Evolutionary conservation across 2,329 filamentous ascomycete genomes (phyloP).

Genomic region (Coniochaeta ligniaria): DNA sequence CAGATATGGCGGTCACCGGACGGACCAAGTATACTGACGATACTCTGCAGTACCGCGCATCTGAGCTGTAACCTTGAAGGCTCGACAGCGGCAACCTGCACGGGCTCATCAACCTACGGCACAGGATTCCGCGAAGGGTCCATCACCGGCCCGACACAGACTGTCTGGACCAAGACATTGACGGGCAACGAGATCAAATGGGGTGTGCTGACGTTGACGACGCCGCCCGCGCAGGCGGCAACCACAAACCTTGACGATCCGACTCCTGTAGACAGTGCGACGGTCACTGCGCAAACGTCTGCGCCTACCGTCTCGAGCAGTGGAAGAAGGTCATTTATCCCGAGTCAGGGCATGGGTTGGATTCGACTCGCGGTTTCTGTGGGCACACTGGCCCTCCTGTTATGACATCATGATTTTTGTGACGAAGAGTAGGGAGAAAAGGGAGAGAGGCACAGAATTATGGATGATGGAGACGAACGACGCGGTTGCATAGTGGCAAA

Average conservation of each 20-base stretch:
- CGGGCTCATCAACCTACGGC: conserved; percentile 38
- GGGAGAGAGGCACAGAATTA: not conserved
- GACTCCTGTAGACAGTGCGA: not conserved
- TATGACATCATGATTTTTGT: not conserved
- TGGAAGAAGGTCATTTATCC: not conserved
- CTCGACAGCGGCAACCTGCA: conserved; percentile 37
- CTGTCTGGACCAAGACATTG: conserved; percentile 37
- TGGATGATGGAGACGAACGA: no score
- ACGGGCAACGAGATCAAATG: conserved; percentile 32
- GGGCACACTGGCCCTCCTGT: not conserved
- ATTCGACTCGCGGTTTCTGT: not conserved
- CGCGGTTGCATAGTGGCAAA: no score
- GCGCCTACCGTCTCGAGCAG: not conserved
- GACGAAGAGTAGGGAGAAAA: not conserved
- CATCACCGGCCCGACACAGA: conserved; percentile 33
- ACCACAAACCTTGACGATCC: conserved; percentile 12
- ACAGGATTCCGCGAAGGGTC: conserved; percentile 29
- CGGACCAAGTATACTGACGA: not conserved
- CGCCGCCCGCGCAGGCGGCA: conserved; percentile 22
- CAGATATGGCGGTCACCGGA: not conserved
- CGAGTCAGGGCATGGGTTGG: not conserved
- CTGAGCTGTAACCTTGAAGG: conserved; percentile 34
- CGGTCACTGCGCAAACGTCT: not conserved
- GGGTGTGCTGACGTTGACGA: conserved; percentile 35
- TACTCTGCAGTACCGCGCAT: conserved; percentile 30